phyloP scores from a whole-genome alignment of 1,284 basidiomycete species.

The Laetiporus sulphureus region DNA sequence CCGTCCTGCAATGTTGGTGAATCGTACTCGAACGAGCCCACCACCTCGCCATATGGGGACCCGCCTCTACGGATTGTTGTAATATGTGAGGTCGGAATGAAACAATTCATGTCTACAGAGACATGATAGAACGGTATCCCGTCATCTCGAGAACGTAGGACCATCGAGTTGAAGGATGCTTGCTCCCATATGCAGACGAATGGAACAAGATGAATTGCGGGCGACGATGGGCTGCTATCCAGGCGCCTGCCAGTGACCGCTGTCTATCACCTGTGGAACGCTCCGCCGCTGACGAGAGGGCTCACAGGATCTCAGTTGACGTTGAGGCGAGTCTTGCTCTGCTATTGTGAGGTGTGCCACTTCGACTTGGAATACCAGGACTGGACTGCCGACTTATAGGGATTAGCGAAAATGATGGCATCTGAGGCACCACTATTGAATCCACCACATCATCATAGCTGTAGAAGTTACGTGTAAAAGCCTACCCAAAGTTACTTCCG shows the following conservation, averaged over 20 bases:
- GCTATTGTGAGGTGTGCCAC: no score
- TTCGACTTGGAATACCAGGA: no score
- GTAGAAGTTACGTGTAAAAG: neutral
- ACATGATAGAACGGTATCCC: conserved; percentile 31
- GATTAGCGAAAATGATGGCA: no score
- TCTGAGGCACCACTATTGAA: no score
- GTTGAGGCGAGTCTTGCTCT: no score
- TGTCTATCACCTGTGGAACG: no score
- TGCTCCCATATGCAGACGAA: conserved; percentile 27
- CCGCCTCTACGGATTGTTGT: conserved; percentile 30
- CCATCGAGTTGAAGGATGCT: conserved; percentile 26
- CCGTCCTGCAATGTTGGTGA: neutral
- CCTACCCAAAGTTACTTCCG: neutral
- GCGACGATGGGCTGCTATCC: neutral
- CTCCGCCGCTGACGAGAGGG: no score
- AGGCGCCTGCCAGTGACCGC: no score
- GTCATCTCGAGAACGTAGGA: conserved; percentile 20
- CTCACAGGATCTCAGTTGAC: no score
- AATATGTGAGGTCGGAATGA: conserved; percentile 32
- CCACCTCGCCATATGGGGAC: conserved; percentile 24
- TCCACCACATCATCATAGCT: neutral
- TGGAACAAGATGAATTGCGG: conserved; percentile 20
- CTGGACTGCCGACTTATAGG: no score
- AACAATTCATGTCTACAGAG: conserved; percentile 31
- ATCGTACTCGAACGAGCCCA: conserved; percentile 35